Conservation (phyloP, 345 rosid genomes). For the Euphorbia tirucalli region DNA sequence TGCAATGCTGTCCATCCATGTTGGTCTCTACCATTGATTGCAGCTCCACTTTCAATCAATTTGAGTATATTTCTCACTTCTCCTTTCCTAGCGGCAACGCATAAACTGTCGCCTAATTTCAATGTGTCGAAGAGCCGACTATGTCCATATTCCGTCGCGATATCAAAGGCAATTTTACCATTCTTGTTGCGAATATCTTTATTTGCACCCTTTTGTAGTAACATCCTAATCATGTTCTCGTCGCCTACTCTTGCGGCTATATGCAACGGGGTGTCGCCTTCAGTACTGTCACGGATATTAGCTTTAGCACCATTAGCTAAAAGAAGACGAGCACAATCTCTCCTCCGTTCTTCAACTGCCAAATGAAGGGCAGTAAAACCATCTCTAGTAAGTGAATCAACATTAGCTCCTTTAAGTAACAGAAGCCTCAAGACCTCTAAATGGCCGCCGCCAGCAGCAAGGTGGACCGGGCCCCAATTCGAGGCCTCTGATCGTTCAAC, state of each 20-base stretch:
- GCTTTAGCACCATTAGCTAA: conserved; percentile 45
- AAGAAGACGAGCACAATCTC: conserved; percentile 46
- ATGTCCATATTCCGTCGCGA: conserved; percentile 54
- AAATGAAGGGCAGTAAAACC: conserved; percentile 53
- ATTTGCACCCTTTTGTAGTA: conserved; percentile 50
- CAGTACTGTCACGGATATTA: conserved; percentile 23
- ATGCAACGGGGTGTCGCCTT: conserved; percentile 55
- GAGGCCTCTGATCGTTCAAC: conserved; percentile 44
- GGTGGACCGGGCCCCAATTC: conserved; percentile 49
- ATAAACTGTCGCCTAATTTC: conserved; percentile 49
- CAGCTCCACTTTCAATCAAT: conserved; percentile 50
- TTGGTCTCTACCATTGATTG: conserved; percentile 48
- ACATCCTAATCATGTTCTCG: conserved; percentile 47
- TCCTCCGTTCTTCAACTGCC: conserved; percentile 42
- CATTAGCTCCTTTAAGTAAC: conserved; percentile 46
- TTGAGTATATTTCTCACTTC: conserved; percentile 36
- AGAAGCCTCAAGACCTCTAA: conserved; percentile 49
- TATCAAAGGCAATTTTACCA: conserved; percentile 47
- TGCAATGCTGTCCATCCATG: conserved; percentile 72
- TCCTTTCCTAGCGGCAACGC: conserved; percentile 53
- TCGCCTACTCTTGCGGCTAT: conserved; percentile 49
- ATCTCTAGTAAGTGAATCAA: conserved; percentile 41
- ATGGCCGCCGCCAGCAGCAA: conserved; percentile 45
- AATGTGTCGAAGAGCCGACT: conserved; percentile 44
- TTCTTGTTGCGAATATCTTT: conserved; percentile 42